A percentile compares a stretch with the other conserved stretches of the same genome.
Conservation (phyloP, 2,329 filamentous ascomycete genomes). For the Aspergillus pseudonomiae region DNA sequence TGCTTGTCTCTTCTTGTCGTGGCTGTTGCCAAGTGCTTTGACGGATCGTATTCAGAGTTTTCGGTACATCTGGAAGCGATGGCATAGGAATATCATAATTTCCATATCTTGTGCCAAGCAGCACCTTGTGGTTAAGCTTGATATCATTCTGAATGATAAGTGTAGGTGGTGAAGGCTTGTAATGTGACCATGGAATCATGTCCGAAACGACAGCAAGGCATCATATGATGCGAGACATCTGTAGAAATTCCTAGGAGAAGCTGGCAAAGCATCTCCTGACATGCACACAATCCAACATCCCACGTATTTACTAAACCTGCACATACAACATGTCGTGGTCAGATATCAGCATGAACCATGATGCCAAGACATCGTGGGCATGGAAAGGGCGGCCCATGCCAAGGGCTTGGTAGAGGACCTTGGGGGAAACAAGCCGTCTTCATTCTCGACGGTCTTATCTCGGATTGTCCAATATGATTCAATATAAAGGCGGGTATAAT, state of each 20-base stretch:
- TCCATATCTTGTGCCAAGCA: neutral
- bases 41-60: neutral
- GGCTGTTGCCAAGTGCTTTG: neutral
- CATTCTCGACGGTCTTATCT: neutral
- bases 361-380: slow-evolving; percentile 4
- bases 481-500: slow-evolving; percentile 1
- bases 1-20: neutral
- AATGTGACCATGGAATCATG: neutral
- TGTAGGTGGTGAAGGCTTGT: neutral
- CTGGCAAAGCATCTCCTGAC: neutral
- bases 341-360: neutral
- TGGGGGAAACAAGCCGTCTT: slow-evolving; percentile 16
- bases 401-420: slow-evolving; percentile 23
- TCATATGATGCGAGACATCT: neutral
- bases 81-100: neutral
- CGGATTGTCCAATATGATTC: neutral
- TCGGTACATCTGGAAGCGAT: neutral
- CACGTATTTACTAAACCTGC: neutral
- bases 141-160: neutral
- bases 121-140: neutral
- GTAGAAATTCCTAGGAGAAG: too few species aligned
- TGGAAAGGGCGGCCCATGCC: neutral
- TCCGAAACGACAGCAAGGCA: neutral
- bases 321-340: neutral
- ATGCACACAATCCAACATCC: neutral